phyloP scores from a whole-genome alignment of 345 rosid genomes.

The Anastatica hierochuntica region DNA sequence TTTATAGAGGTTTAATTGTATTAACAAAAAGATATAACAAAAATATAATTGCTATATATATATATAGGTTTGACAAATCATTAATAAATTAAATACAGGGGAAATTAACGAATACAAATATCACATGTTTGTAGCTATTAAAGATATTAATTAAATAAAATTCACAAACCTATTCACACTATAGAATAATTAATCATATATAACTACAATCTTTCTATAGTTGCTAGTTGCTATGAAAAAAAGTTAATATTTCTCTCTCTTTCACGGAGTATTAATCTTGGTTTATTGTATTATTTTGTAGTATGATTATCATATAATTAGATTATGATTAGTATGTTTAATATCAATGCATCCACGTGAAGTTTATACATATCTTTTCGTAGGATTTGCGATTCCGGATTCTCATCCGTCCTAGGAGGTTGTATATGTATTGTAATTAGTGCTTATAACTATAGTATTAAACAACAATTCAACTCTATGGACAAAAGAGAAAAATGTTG shows the following conservation, averaged over 20 bases:
- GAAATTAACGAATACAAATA: neutral
- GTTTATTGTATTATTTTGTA: neutral
- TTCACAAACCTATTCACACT: neutral
- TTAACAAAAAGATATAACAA: too few species aligned
- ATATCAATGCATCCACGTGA: slow-evolving; percentile 1
- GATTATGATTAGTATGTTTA: too few species aligned
- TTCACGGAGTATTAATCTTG: slow-evolving; percentile 6
- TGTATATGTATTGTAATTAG: neutral
- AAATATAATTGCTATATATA: too few species aligned
- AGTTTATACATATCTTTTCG: slow-evolving; percentile 7
- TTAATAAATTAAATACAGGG: too few species aligned
- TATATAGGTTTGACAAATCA: neutral
- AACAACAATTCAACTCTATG: neutral
- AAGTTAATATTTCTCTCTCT: slow-evolving; percentile 1
- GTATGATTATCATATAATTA: too few species aligned
- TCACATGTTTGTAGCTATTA: neutral
- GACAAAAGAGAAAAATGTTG: neutral
- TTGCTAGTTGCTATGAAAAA: slow-evolving; percentile 7
- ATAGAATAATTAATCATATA: neutral
- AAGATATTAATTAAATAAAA: neutral
- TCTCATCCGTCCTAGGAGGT: slow-evolving; percentile 30
- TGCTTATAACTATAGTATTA: neutral
- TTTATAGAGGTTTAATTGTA: too few species aligned
- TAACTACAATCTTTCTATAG: neutral
- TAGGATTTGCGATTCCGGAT: slow-evolving; percentile 24